Base-by-base conservation (phyloP, 768 basidiomycete species). In the Cystobasidium ongulense region DNA sequence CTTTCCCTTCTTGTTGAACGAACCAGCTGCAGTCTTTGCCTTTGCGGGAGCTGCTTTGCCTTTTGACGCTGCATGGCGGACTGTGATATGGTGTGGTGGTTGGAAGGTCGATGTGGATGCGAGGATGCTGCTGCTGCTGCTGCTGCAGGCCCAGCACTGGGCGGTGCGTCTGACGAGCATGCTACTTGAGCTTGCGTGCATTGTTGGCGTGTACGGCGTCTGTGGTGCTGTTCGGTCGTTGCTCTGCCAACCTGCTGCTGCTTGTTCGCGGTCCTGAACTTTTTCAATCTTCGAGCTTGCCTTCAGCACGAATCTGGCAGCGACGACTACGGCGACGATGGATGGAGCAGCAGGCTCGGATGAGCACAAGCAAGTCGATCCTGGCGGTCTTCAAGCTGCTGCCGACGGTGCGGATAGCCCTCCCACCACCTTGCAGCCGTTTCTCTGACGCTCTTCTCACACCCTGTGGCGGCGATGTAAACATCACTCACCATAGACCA, bases 41-140 rank as follows among this genome's bases (percentile, higher is more conserved):
- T 68, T 46, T 25, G 39, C 8, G 3, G 66, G 66, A 10, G 66
- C 66, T 50, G 50, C 66, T 43, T 35, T 50, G 3, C 17, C 25
- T 27, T 68, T 68, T 46, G 66, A 25, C 25, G 66, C 36, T 50
- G 66, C 39, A 68, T 36, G 38, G 25, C 63, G 38, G 35, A 27
- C 29, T 10, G 27, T 15, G 57, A 31, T 59, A 59, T 27, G 25
- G 11, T 17, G 25, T 17, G 7, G 21, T 7, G 1, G 23, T 29
- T 59, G 57, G 23, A 31, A 13, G 13, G 57, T 29, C 33, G 57
- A 59, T 17, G 57, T 27, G 57, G 25, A 59, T 27, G 57, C 17
- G 43, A 13, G 13, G 43, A 13, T 46, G 13, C n/a, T 46, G 27
- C 52, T 54, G 21, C n/a, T 54, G 7, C 8, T n/a, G 5, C 7